phyloP scores from a whole-genome alignment of 2,329 filamentous ascomycete species.

The Colletotrichum sp. region DNA sequence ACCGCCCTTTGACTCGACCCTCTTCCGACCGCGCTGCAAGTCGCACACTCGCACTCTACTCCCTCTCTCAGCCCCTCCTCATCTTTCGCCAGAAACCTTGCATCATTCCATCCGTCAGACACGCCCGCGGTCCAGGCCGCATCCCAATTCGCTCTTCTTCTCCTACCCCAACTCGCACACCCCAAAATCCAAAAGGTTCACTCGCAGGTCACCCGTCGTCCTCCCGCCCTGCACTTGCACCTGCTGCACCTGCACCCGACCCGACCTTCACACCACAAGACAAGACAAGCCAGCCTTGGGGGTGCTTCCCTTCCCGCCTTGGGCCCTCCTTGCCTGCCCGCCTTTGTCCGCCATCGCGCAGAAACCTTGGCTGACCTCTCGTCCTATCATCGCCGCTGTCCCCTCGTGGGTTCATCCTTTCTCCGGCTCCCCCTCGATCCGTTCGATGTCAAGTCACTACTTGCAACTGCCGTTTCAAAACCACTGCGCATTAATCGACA shows the following conservation, averaged over 20 bases:
- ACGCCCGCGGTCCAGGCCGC: slow-evolving; percentile 4
- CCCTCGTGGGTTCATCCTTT: slow-evolving; percentile 21
- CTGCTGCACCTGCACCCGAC: not conserved
- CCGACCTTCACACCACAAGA: not conserved
- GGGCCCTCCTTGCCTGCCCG: slow-evolving; percentile 5
- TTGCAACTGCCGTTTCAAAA: slow-evolving; percentile 15
- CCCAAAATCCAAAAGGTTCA: not conserved
- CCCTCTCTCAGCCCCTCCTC: not conserved
- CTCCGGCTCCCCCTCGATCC: slow-evolving; percentile 16
- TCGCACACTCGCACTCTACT: not conserved
- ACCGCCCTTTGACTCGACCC: slow-evolving; percentile 13
- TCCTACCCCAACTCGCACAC: not conserved
- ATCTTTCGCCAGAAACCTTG: slow-evolving; percentile 8
- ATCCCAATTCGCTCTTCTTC: not conserved
- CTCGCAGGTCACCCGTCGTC: not conserved
- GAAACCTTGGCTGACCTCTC: slow-evolving; percentile 7
- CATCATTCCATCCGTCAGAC: slow-evolving; percentile 13
- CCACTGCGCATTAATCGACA: slow-evolving; percentile 13
- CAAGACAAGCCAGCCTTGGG: not conserved
- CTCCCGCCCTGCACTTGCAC: not conserved
- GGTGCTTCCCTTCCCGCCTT: not conserved
- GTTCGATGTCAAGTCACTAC: slow-evolving; percentile 20
- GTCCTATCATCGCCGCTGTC: slow-evolving; percentile 17
- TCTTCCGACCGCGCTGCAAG: not conserved
- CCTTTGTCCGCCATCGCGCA: not conserved